Evolutionary conservation across 148 eudicot genomes (phyloP), one percentile per base, ranked within the genome.

Genomic region (Rhododendron mucronatum): DNA sequence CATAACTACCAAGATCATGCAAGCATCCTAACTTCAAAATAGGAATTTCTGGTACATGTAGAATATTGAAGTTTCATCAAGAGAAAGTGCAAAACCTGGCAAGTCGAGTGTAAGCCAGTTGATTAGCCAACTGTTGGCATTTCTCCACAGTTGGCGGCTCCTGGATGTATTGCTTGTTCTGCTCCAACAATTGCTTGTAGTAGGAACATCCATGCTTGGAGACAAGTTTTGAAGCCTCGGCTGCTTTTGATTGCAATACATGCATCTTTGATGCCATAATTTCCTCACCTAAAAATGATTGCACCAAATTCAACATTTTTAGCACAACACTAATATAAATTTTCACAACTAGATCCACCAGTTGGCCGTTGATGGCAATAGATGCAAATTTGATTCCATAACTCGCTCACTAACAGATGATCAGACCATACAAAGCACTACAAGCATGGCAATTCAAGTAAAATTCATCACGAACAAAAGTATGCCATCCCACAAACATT

Each of bases 71-170:
- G 16, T 57, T 35, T 37, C 26, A 82, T 21, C 39, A 26, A 71
- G 28, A 21, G 26, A 39, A n/a, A 65, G 67, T 18, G 57, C 4
- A 50, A 35, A 84, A 94, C 96, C 97, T 94, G 90, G 97, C 95
- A 84, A 94, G 91, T 50, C 97, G 95, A 89, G 97, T 94, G 93
- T 90, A 94, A 80, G 90, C 77, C 84, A 94, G 86, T 80, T 94
- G 93, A 81, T 92, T 92, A 2, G 95, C 85, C 93, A 94, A 90
- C 44, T 82, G 79, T 84, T 91, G 90, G 91, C 97, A 94, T 51
- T 91, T 92, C 89, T 93, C 97, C 48, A 90, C 90, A 28, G 93
- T 92, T 18, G 97, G 90, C 7, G 95, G 97, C 45, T 93, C 91
- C 89, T 88, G 88, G 67, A 94, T 89, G 89, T 90, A 87, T 41